Percentiles rank a stretch among this genome's conserved stretches.
Evolutionary conservation across 805 yeast species (phyloP).

Genomic region (Candida silvatica): DNA sequence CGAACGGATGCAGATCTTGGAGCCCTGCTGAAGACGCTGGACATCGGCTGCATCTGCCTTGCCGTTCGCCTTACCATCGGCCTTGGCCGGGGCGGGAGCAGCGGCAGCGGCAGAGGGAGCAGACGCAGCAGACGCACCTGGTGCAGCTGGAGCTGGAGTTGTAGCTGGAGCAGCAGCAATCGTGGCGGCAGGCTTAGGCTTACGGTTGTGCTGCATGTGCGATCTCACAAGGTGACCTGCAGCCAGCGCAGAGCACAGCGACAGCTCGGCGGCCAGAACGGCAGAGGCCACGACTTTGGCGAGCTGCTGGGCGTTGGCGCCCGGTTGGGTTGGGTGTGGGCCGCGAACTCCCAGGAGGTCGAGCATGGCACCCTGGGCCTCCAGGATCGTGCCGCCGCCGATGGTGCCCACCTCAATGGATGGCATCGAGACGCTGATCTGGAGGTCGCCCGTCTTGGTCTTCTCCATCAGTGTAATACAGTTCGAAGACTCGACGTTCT

Average conservation of each 20-base stretch:
- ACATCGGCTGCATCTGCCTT: conserved; percentile 22
- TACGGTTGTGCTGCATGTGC: conserved; percentile 92
- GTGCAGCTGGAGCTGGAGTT: conserved; percentile 15
- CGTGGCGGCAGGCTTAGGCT: conserved; percentile 10
- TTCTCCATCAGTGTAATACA: conserved; percentile 95
- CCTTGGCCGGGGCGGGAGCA: too few species aligned
- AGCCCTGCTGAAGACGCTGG: conserved; percentile 55
- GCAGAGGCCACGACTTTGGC: conserved; percentile 91
- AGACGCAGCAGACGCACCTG: conserved; percentile 16
- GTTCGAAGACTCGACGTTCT: conserved; percentile 94
- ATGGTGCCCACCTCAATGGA: conserved; percentile 98
- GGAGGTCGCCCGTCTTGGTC: conserved; percentile 64
- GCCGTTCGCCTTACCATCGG: conserved; percentile 4
- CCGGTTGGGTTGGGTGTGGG: conserved; percentile 90
- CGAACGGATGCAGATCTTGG: conserved; percentile 63
- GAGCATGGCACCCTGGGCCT: conserved; percentile 94
- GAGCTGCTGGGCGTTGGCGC: conserved; percentile 87
- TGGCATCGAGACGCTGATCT: conserved; percentile 97
- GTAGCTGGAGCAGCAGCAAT: conserved; percentile 17
- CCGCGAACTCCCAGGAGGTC: conserved; percentile 93
- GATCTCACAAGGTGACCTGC: conserved; percentile 98
- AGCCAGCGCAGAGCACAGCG: conserved; percentile 91
- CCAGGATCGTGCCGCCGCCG: conserved; percentile 98
- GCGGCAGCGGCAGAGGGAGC: too few species aligned
- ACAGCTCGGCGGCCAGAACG: conserved; percentile 92